Conservation (phyloP, 768 basidiomycete genomes). For the Trichaptum fuscoviolaceum region DNA sequence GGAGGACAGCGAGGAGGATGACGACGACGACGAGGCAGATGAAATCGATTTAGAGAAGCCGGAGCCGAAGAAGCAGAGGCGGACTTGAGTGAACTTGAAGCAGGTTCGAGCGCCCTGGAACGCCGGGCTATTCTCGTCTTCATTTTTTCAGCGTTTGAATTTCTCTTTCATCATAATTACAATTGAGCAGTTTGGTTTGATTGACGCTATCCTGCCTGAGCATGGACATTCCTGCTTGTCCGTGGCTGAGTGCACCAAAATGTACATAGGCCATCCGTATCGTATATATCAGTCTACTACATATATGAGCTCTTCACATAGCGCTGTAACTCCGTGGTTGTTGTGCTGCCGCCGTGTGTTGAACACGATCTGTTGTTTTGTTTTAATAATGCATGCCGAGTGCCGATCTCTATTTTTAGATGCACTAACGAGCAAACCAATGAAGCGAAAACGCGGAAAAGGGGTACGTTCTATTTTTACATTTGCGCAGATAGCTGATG, state of each 20-base stretch:
- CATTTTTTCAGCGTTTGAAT: too few relatives aligned
- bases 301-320: too few relatives aligned
- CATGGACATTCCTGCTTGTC: constrained; percentile 3
- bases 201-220: neutral
- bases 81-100: constrained; percentile 41
- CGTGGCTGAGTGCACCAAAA: neutral
- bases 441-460: neutral
- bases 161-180: constrained; percentile 3
- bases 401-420: neutral
- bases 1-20: constrained; percentile 62
- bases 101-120: neutral
- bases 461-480: neutral
- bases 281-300: neutral
- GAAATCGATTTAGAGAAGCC: constrained; percentile 90
- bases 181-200: neutral
- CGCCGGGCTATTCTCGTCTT: too few relatives aligned
- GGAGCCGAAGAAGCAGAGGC: constrained; percentile 62
- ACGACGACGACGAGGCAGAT: constrained; percentile 75
- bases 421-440: neutral
- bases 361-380: neutral
- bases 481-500: neutral
- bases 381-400: neutral
- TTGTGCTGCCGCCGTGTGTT: neutral
- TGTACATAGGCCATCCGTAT: constrained; percentile 4
- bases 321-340: too few relatives aligned